These are phyloP conservation scores for Acephala macrosclerotiorum DNA, from an alignment of 2,329 filamentous ascomycete species.

Conservation along the genomic window DNA sequence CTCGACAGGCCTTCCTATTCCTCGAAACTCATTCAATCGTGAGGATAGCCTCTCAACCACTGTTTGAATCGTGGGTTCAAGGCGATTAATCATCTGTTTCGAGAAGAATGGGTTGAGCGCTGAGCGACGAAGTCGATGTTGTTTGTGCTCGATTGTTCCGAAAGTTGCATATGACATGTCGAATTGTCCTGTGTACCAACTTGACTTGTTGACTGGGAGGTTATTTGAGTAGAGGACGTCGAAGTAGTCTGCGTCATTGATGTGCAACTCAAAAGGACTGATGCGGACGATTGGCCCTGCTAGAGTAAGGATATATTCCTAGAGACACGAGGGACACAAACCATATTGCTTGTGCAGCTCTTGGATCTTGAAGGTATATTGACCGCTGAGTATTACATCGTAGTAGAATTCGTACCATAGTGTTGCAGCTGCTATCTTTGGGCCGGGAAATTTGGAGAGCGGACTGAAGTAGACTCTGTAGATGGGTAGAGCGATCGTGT, in stretches of 20 bases:
- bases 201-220: slow-evolving; percentile 29
- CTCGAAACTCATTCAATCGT: slow-evolving; percentile 1
- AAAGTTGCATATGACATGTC: slow-evolving; percentile 25
- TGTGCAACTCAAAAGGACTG: slow-evolving; percentile 41
- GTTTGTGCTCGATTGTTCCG: slow-evolving; percentile 28
- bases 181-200: slow-evolving; percentile 23
- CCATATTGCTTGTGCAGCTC: slow-evolving; percentile 32
- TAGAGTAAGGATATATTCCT: not conserved
- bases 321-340: slow-evolving; percentile 2
- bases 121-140: slow-evolving; percentile 31
- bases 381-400: slow-evolving; percentile 34
- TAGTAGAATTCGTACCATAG: slow-evolving; percentile 41
- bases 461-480: slow-evolving; percentile 44
- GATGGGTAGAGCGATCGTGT: slow-evolving; percentile 14
- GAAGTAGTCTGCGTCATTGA: slow-evolving; percentile 39
- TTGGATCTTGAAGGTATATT: slow-evolving; percentile 27
- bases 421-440: slow-evolving; percentile 36
- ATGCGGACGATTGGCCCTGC: slow-evolving; percentile 39
- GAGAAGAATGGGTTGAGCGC: slow-evolving; percentile 33
- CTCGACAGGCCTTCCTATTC: not conserved
- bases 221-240: slow-evolving; percentile 35
- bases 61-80: slow-evolving; percentile 26
- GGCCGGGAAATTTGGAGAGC: slow-evolving; percentile 42
- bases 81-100: slow-evolving; percentile 21
- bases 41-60: slow-evolving; percentile 30